Conservation (phyloP, 352 stramenopile genomes). For the Pythium sp. region DNA sequence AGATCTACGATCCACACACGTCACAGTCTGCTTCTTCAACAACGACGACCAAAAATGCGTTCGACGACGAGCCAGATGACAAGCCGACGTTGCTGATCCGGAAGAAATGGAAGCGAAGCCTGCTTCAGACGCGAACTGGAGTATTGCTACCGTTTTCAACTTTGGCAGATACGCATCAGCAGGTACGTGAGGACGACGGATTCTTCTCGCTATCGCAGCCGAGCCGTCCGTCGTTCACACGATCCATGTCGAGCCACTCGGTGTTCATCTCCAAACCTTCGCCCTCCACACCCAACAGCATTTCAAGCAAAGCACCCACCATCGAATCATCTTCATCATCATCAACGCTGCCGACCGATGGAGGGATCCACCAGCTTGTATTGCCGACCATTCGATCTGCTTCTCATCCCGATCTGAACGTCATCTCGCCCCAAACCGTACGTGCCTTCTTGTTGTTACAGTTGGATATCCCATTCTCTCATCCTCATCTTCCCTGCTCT, state of each 20-base stretch:
- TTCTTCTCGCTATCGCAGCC: background rate
- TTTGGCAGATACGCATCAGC: background rate
- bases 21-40: background rate
- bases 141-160: background rate
- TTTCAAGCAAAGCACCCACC: constrained; percentile 4
- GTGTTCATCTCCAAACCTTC: constrained; percentile 17
- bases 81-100: constrained; percentile 13
- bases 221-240: constrained; percentile 13
- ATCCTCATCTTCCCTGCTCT: background rate
- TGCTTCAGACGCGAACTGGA: background rate
- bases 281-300: background rate
- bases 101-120: constrained; percentile 32
- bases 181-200: background rate
- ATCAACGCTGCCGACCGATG: background rate
- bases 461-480: background rate
- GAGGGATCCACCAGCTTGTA: constrained; percentile 20
- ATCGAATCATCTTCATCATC: constrained; percentile 8
- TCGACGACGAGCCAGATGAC: background rate
- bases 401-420: constrained; percentile 56
- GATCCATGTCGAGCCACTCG: constrained; percentile 27
- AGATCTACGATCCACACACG: background rate
- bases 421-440: constrained; percentile 52
- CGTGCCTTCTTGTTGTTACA: background rate
- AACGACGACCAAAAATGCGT: background rate
- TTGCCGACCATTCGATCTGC: constrained; percentile 54